Base-by-base conservation (phyloP, 352 stramenopile species). In the Phytopythium sindhum region DNA sequence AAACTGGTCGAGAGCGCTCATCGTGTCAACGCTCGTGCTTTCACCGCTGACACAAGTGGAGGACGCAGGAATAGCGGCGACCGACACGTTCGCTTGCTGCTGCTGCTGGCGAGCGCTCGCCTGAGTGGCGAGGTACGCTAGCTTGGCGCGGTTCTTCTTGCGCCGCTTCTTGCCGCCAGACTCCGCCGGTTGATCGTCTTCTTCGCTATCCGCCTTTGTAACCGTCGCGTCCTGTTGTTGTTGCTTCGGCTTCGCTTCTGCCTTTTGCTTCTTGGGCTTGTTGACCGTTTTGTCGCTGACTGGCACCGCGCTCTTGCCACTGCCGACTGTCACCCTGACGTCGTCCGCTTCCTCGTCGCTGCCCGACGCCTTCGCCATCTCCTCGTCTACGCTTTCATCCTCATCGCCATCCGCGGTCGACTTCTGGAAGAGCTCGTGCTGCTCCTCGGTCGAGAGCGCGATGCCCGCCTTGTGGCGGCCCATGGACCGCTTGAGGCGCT, bases 381-480 rank as follows among this genome's bases (percentile, higher is more conserved):
- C 35, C 41, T 73, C 59, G 14, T 61, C 53, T 14, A 69, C 61
- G 23, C 80, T 56, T 4, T 65, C 61, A 12, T 64, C 64, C 0
- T 67, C 68, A 4, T 69, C 66, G 7, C 45, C 51, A 2, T 60
- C 67, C 2, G 8, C 28, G 14, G 1, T n/a, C 10, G 55, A 68
- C 41, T 80, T 75, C 68, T 88, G 79, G 15, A 89, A 67, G 26
- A 95, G 72, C 60, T 95, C 86, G 21, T 69, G 63, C 53, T 79
- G 69, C 21, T 83, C 78, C 21, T 75, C 70, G 0, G 73, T 63
- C 3, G 81, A 77, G 21, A 95, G 74, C 24, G 75, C 62, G 41
- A 95, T 68, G 4, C 86, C 86, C 23, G 84, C 84, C 60, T 93
- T 92, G 48, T 93, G 74, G 11, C 78, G 66, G 64, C 91, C 92